These are phyloP conservation scores for Tolypocladium ovalisporum DNA, from an alignment of 2,329 filamentous ascomycete species.

Conservation along the genomic window DNA sequence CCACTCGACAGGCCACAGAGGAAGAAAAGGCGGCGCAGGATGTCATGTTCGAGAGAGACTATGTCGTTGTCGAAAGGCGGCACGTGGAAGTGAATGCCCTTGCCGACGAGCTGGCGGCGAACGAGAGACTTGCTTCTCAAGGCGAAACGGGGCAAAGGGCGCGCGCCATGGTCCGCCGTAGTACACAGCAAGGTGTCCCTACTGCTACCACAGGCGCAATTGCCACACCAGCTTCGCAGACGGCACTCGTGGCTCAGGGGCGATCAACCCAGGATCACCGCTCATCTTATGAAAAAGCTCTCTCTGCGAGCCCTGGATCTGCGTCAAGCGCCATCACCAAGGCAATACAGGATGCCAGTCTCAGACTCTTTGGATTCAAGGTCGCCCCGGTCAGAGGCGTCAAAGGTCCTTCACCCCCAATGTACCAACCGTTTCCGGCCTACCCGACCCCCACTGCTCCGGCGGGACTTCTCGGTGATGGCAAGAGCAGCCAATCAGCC, in stretches of 20 bases:
- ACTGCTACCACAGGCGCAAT: constrained; percentile 60
- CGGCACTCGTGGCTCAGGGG: constrained; percentile 62
- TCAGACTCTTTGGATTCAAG: constrained; percentile 60
- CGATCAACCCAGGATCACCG: constrained; percentile 63
- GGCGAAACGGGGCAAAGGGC: constrained; percentile 41
- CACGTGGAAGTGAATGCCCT: constrained; percentile 95
- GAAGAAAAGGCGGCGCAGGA: constrained; percentile 72
- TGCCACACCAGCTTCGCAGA: constrained; percentile 54
- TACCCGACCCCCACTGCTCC: constrained; percentile 61
- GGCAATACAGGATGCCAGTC: constrained; percentile 85
- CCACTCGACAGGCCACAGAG: constrained; percentile 33
- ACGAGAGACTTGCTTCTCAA: constrained; percentile 48
- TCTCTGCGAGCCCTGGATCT: constrained; percentile 60
- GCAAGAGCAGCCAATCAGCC: constrained; percentile 38
- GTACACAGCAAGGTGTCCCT: constrained; percentile 66
- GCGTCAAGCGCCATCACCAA: constrained; percentile 89
- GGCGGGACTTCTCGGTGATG: constrained; percentile 56
- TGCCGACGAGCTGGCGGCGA: constrained; percentile 86
- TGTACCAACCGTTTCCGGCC: constrained; percentile 72
- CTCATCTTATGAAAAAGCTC: constrained; percentile 65
- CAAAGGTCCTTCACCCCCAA: constrained; percentile 61
- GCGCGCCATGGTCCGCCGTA: constrained; percentile 58
- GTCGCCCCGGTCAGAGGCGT: constrained; percentile 53
- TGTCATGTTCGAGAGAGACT: constrained; percentile 83
- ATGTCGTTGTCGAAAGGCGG: constrained; percentile 90